Evolutionary conservation across 352 stramenopile species (phyloP).

Genomic region (Ophiocytium majus): DNA sequence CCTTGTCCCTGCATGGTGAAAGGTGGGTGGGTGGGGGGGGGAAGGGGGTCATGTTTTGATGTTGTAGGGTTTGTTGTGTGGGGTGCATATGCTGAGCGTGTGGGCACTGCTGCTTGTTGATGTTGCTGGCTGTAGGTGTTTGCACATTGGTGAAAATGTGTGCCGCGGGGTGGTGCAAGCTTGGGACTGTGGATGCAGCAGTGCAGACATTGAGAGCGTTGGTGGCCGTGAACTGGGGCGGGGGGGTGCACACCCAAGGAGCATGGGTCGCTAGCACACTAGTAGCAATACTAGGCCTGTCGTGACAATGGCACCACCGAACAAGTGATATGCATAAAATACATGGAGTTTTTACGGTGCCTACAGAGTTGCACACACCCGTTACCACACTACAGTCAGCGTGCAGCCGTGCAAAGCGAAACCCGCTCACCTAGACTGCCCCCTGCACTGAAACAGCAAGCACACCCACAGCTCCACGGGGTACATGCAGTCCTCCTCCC

Average conservation of each 20-base stretch:
- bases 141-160: not conserved
- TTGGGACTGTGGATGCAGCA: not conserved
- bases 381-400: too few species aligned
- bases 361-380: not conserved
- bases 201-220: too few species aligned
- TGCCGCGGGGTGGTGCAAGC: not conserved
- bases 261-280: not conserved
- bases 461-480: not conserved
- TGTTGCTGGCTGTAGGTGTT: not conserved
- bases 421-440: not conserved
- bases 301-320: not conserved
- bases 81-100: too few species aligned
- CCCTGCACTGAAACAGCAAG: not conserved
- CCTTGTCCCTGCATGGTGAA: not conserved
- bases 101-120: not conserved
- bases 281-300: not conserved
- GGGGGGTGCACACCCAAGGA: too few species aligned
- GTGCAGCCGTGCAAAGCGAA: too few species aligned
- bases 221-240: too few species aligned
- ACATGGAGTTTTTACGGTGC: not conserved
- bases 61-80: too few species aligned
- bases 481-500: not conserved
- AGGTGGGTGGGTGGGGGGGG: not conserved
- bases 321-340: not conserved
- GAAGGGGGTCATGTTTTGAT: too few species aligned